Evolutionary conservation across 495 filamentous ascomycete genomes (phyloP).

Genomic region (Aspergillus cavernicola): DNA sequence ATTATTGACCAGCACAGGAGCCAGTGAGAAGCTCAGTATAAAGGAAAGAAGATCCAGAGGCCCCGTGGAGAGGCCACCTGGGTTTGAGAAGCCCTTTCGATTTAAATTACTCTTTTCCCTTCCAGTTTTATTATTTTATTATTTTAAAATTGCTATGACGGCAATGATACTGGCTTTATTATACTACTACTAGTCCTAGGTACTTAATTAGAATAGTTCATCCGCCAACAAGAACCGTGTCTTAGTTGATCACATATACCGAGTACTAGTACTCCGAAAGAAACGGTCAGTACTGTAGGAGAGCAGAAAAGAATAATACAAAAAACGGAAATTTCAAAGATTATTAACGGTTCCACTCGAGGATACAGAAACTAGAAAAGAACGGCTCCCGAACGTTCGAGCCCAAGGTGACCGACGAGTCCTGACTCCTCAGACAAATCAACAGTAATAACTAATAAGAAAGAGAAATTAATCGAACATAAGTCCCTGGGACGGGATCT

Average conservation of each 20-base stretch:
- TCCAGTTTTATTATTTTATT: slow-evolving; percentile 10
- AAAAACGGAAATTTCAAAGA: slow-evolving; percentile 11
- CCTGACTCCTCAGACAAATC: not conserved
- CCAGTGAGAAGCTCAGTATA: slow-evolving; percentile 24
- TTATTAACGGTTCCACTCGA: slow-evolving; percentile 20
- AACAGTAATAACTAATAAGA: too few relatives aligned
- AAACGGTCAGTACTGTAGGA: too few relatives aligned
- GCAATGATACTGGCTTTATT: too few relatives aligned
- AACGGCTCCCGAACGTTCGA: slow-evolving; percentile 21
- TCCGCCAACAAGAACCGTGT: not conserved
- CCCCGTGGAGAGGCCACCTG: slow-evolving; percentile 20
- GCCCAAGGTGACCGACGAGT: slow-evolving; percentile 20
- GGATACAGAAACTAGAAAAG: slow-evolving; percentile 18
- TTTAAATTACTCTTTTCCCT: slow-evolving; percentile 11
- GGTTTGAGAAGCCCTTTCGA: slow-evolving; percentile 19
- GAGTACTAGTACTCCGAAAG: too few relatives aligned
- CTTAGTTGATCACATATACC: too few relatives aligned
- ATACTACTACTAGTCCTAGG: too few relatives aligned
- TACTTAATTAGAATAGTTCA: not conserved
- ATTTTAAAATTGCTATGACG: slow-evolving; percentile 10
- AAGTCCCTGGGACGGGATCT: slow-evolving; percentile 9
- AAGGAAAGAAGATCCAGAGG: slow-evolving; percentile 13
- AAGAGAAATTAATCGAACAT: not conserved
- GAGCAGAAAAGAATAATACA: too few relatives aligned
- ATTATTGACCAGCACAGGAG: slow-evolving; percentile 17